phyloP scores from a whole-genome alignment of 352 stramenopile species.

The Saprolegnia parasitica region DNA sequence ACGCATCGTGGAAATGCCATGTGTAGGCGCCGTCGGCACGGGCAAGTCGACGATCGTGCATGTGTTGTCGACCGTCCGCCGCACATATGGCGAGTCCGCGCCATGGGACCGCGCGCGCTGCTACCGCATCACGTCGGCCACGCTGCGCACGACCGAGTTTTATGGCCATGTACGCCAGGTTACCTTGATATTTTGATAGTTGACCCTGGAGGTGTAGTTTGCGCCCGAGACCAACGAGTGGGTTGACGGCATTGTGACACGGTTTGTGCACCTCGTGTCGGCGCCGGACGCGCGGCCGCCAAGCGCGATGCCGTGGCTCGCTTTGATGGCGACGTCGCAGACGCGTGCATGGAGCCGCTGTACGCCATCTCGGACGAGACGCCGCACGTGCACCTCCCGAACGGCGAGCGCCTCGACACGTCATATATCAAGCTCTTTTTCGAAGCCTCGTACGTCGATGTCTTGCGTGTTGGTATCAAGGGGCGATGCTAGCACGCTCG shows the following conservation, averaged over 20 bases:
- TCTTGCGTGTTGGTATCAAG: not conserved
- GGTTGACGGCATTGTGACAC: conserved; percentile 52
- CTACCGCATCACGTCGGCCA: conserved; percentile 34
- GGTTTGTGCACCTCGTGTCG: conserved; percentile 42
- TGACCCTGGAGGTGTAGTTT: conserved; percentile 33
- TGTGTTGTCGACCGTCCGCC: conserved; percentile 37
- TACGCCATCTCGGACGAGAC: conserved; percentile 17
- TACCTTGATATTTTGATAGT: not conserved
- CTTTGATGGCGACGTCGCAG: conserved; percentile 43
- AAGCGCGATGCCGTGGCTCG: conserved; percentile 38
- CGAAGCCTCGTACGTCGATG: conserved; percentile 11
- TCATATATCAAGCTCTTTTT: conserved; percentile 26
- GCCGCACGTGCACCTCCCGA: conserved; percentile 37
- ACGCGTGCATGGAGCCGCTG: conserved; percentile 23
- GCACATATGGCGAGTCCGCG: conserved; percentile 11
- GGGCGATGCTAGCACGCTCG: conserved; percentile 36
- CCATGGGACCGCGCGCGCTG: conserved; percentile 15
- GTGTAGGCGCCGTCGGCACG: conserved; percentile 41
- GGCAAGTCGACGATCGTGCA: conserved; percentile 60
- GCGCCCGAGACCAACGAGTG: conserved; percentile 40
- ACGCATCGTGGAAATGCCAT: not conserved
- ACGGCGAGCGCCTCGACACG: conserved; percentile 47
- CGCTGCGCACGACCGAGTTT: conserved; percentile 47
- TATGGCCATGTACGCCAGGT: conserved; percentile 43
- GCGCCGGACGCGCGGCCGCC: conserved; percentile 22